Evolutionary conservation across 2,329 filamentous ascomycete genomes (phyloP).

Genomic region (Diaporthe nobilis): DNA sequence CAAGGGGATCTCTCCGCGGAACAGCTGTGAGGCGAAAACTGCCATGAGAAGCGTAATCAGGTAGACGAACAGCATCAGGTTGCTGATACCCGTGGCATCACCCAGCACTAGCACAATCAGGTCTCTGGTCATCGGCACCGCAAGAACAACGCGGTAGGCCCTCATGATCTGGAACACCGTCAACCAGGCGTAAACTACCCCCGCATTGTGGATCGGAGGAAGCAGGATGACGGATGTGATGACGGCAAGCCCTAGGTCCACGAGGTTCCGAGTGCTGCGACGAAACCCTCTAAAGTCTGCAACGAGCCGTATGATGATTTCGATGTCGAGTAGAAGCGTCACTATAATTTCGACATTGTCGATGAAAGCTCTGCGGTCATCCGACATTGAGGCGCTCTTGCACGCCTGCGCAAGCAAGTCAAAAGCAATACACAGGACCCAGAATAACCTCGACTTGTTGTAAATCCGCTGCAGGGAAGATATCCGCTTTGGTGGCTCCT

Average conservation of each 20-base stretch:
- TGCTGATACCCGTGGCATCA: constrained; percentile 91
- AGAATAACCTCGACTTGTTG: constrained; percentile 80
- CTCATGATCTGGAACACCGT: constrained; percentile 94
- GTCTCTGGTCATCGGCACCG: constrained; percentile 87
- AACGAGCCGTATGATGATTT: constrained; percentile 84
- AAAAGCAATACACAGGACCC: constrained; percentile 84
- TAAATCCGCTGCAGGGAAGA: constrained; percentile 78
- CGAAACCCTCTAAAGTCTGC: constrained; percentile 88
- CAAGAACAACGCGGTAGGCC: constrained; percentile 91
- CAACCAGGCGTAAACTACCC: constrained; percentile 85
- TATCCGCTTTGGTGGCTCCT: constrained; percentile 56
- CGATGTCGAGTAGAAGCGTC: constrained; percentile 82
- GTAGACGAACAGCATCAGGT: constrained; percentile 96
- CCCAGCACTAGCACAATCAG: constrained; percentile 91
- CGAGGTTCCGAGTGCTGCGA: constrained; percentile 78
- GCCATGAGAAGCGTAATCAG: constrained; percentile 93
- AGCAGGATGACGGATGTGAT: constrained; percentile 89
- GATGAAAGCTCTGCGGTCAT: constrained; percentile 73
- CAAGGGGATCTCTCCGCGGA: constrained; percentile 85
- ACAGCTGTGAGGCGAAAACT: constrained; percentile 93
- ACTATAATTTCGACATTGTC: constrained; percentile 80
- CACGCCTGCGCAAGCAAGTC: constrained; percentile 85
- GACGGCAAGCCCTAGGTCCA: constrained; percentile 85
- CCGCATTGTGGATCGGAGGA: constrained; percentile 81
- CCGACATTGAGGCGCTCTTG: constrained; percentile 83